Conservation (phyloP, 208 protist species). For the Entamoeba dispar region DNA sequence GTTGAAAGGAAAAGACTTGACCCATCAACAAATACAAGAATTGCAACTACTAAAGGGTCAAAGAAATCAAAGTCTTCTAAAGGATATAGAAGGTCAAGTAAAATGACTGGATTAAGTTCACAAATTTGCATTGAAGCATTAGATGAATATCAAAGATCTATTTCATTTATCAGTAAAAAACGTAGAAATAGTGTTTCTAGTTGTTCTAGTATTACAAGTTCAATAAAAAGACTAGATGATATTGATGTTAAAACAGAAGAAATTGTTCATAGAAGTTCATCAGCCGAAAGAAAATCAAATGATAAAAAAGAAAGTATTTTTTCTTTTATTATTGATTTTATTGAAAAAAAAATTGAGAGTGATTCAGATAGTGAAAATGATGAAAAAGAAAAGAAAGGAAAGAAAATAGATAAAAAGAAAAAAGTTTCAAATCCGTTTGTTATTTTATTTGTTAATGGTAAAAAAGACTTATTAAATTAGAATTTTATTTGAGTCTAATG, state of each 20-base stretch:
- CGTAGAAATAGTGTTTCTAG: background rate
- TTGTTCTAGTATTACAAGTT: background rate
- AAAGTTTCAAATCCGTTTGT: background rate
- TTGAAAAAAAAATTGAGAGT: background rate
- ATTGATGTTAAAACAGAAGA: background rate
- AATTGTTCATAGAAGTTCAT: background rate
- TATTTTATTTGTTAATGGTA: too few relatives aligned
- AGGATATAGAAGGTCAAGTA: background rate
- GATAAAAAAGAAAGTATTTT: background rate
- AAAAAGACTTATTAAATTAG: too few relatives aligned
- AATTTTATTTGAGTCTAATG: background rate
- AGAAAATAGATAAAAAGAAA: background rate
- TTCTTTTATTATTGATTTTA: background rate
- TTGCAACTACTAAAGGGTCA: background rate
- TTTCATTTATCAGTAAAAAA: background rate
- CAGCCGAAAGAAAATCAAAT: background rate
- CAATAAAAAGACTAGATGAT: background rate
- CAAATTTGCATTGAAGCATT: background rate
- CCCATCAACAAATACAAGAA: background rate
- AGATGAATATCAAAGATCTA: background rate
- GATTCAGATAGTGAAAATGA: background rate
- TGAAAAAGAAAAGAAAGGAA: background rate
- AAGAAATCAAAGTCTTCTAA: background rate
- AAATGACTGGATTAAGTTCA: background rate
- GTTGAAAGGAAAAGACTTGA: background rate